Percentiles rank a stretch among this genome's conserved stretches.
Evolutionary conservation across 768 basidiomycete species (phyloP).

Genomic region (Macrolepiota fuliginosa): DNA sequence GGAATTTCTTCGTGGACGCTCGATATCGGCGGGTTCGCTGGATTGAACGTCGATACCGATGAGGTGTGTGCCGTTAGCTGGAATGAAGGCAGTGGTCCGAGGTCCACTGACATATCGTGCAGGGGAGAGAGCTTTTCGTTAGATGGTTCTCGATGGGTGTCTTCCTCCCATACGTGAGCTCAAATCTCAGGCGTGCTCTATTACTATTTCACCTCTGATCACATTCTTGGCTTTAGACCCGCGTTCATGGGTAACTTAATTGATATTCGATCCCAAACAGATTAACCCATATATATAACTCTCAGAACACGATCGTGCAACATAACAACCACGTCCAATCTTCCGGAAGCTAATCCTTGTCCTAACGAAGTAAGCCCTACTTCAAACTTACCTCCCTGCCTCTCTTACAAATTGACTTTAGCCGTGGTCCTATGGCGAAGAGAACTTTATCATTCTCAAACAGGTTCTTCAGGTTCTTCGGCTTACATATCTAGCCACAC

Average conservation of each 20-base stretch:
- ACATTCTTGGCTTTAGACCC: not conserved
- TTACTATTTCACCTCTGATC: not conserved
- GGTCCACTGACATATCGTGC: not conserved
- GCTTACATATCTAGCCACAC: not conserved
- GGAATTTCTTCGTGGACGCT: constrained; percentile 36
- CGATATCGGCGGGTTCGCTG: constrained; percentile 34
- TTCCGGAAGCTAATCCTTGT: constrained; percentile 29
- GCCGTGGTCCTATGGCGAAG: constrained; percentile 36
- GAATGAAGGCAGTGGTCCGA: too few species aligned
- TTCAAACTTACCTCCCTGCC: not conserved
- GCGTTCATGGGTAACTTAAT: constrained; percentile 6
- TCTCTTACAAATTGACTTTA: constrained; percentile 5
- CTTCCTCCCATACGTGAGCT: constrained; percentile 34
- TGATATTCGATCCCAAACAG: not conserved
- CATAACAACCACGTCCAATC: constrained; percentile 19
- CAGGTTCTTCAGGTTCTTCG: constrained; percentile 17
- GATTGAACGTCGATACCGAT: constrained; percentile 28
- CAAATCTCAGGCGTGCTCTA: too few species aligned
- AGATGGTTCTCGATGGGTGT: constrained; percentile 35
- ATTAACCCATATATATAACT: not conserved
- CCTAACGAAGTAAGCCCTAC: constrained; percentile 28
- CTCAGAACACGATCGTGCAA: constrained; percentile 27
- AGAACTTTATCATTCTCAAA: constrained; percentile 33
- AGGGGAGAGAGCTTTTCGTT: constrained; percentile 33
- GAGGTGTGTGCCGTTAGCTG: constrained; percentile 15